Percentiles rank a stretch among this genome's conserved stretches.
Evolutionary conservation across 2,329 filamentous ascomycete genomes (phyloP).

Genomic region (Aspergillus sp.): DNA sequence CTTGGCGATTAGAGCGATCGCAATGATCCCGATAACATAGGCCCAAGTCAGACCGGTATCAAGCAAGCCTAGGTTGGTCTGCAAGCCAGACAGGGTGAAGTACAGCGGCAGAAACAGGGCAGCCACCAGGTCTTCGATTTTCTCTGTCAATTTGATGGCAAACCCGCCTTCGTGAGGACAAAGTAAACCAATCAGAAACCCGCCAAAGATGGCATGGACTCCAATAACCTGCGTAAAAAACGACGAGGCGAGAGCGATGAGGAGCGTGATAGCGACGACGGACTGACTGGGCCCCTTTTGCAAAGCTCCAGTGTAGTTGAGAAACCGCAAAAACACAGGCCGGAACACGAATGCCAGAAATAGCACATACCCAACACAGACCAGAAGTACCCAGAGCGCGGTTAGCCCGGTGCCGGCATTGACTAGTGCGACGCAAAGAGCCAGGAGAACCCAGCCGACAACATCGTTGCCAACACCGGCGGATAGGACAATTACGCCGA

Average conservation of each 20-base stretch:
- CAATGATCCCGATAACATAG: slow-evolving; percentile 81
- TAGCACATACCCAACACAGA: slow-evolving; percentile 70
- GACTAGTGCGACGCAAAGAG: slow-evolving; percentile 87
- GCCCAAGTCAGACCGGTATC: slow-evolving; percentile 82
- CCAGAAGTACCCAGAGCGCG: slow-evolving; percentile 80
- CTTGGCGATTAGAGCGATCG: slow-evolving; percentile 80
- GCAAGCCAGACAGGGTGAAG: slow-evolving; percentile 87
- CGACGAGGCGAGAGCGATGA: slow-evolving; percentile 74
- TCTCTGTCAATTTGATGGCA: slow-evolving; percentile 86
- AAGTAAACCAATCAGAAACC: slow-evolving; percentile 84
- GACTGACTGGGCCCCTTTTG: slow-evolving; percentile 85
- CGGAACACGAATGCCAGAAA: slow-evolving; percentile 72
- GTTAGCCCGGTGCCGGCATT: slow-evolving; percentile 81
- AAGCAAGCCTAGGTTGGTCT: slow-evolving; percentile 81
- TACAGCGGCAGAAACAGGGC: slow-evolving; percentile 86
- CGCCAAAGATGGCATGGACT: slow-evolving; percentile 91
- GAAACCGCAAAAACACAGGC: slow-evolving; percentile 71
- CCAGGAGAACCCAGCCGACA: slow-evolving; percentile 85
- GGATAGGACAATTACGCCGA: slow-evolving; percentile 84
- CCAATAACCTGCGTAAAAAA: slow-evolving; percentile 92
- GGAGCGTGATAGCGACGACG: slow-evolving; percentile 77
- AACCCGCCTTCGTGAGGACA: slow-evolving; percentile 89
- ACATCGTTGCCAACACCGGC: slow-evolving; percentile 94
- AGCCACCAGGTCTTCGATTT: slow-evolving; percentile 87
- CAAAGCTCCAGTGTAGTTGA: slow-evolving; percentile 72